These are phyloP conservation scores for Nicotiana paniculata DNA, from an alignment of 257 asterid genomes.

Conservation along the genomic window DNA sequence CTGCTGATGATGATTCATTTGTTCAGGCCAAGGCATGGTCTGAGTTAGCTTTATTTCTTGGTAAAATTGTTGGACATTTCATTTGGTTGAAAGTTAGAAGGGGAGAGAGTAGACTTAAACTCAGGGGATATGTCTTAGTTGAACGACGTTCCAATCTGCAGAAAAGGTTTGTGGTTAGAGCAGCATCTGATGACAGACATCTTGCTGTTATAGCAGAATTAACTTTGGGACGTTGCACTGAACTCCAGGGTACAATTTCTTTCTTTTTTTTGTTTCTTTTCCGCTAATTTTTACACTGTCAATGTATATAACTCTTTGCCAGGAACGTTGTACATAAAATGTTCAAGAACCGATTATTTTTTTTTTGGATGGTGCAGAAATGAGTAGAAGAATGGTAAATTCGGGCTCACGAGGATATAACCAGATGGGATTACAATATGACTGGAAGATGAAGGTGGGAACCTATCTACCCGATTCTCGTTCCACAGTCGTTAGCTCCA, in stretches of 20 bases:
- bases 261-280: not conserved
- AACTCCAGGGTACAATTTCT: constrained; percentile 34
- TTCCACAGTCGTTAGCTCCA: constrained; percentile 36
- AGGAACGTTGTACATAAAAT: not conserved
- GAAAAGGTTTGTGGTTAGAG: constrained; percentile 35
- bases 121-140: constrained; percentile 28
- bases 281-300: not conserved
- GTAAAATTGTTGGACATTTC: constrained; percentile 21
- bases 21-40: constrained; percentile 33
- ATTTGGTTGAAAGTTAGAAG: constrained; percentile 50
- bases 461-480: constrained; percentile 35
- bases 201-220: constrained; percentile 42
- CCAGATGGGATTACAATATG: constrained; percentile 31
- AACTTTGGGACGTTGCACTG: constrained; percentile 37
- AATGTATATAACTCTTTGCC: not conserved
- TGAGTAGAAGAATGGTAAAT: constrained; percentile 46
- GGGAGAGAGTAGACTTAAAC: constrained; percentile 30
- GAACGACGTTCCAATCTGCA: constrained; percentile 30
- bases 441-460: constrained; percentile 43
- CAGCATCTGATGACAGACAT: constrained; percentile 44
- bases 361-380: constrained; percentile 21
- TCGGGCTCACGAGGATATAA: constrained; percentile 33
- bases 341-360: not conserved
- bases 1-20: constrained; percentile 22
- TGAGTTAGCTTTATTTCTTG: constrained; percentile 23